A percentile compares a stretch with the other conserved stretches of the same genome.
These are phyloP conservation scores for Allium fistulosum DNA, from an alignment of 106 monocot species.

Conservation along the genomic window DNA sequence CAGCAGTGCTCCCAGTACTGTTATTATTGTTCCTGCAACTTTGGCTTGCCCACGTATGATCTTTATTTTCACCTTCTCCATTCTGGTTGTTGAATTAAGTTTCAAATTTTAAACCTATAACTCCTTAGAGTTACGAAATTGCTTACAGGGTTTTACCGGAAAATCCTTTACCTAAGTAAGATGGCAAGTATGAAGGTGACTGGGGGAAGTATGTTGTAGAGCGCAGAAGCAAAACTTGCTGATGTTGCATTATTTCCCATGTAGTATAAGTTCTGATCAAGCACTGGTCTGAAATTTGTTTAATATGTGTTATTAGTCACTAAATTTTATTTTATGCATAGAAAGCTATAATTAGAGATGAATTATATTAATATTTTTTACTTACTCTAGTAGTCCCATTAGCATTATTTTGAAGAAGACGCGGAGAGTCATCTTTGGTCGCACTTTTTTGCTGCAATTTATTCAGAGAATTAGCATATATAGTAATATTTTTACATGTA, in stretches of 20 bases:
- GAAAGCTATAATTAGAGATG: constrained; percentile 3
- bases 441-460: constrained; percentile 45
- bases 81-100: constrained; percentile 11
- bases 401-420: constrained; percentile 62
- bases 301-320: neutral
- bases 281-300: constrained; percentile 51
- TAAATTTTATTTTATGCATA: constrained; percentile 17
- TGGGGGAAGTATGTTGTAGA: constrained; percentile 74
- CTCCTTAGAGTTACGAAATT: too few species aligned
- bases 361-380: neutral
- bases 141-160: neutral
- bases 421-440: constrained; percentile 71
- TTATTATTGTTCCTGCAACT: constrained; percentile 36
- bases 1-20: constrained; percentile 45
- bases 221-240: constrained; percentile 65
- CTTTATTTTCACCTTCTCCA: constrained; percentile 58
- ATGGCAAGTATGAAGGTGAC: constrained; percentile 52
- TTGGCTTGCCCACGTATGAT: constrained; percentile 43
- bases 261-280: constrained; percentile 88
- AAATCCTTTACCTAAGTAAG: constrained; percentile 29
- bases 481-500: too few species aligned
- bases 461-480: too few species aligned
- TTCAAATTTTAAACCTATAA: neutral
- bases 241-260: constrained; percentile 65
- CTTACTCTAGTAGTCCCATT: constrained; percentile 61